Evolutionary conservation across 148 eudicot genomes (phyloP), one percentile per base, ranked within the genome.

Genomic region (Nepenthes mirabilis): DNA sequence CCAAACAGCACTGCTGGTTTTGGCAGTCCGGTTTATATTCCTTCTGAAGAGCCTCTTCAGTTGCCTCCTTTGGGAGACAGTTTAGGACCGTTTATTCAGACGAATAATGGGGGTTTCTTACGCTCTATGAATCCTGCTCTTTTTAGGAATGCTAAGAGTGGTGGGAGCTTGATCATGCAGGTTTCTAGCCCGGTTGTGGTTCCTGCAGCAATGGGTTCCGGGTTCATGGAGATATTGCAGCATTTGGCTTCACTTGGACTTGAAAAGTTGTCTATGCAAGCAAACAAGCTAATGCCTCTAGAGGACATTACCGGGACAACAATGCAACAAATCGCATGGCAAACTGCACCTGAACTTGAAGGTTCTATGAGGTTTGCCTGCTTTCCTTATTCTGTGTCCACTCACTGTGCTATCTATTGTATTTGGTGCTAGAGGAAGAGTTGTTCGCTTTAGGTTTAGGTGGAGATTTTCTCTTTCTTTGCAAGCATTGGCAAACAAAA

Each of bases 121-220:
- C 77, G 85, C 43, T 82, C 93, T 63, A 80, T 86, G 83, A 82
- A 65, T 78, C 80, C 93, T 33, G 59, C 53, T 37, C 80, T 74
- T 47, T 82, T 82, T 61, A 68, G 64, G 61, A 68, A 68, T 60
- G 74, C 83, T 11, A 86, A 72, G 45, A 78, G 78, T 74, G 88
- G 88, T 54, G 85, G 81, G 33, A 83, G 78, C 56, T 69, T 86
- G 64, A 72, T 83, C 70, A 76, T 86, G 85, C 88, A 86, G 76
- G 78, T 82, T 60, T 82, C 93, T 34, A 75, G 74, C 45, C 81
- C 88, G 11, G 75, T 80, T 47, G 85, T 86, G 43, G 77, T 86
- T 60, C 93, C 93, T 68, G 73, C 78, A 45, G 78, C 65, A 60
- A 67, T 86, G 80, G 93, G 93, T 40, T 70, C 74, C 52, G 76